phyloP scores from a whole-genome alignment of 2,329 filamentous ascomycete genomes.

The Metarhizium brunneum region DNA sequence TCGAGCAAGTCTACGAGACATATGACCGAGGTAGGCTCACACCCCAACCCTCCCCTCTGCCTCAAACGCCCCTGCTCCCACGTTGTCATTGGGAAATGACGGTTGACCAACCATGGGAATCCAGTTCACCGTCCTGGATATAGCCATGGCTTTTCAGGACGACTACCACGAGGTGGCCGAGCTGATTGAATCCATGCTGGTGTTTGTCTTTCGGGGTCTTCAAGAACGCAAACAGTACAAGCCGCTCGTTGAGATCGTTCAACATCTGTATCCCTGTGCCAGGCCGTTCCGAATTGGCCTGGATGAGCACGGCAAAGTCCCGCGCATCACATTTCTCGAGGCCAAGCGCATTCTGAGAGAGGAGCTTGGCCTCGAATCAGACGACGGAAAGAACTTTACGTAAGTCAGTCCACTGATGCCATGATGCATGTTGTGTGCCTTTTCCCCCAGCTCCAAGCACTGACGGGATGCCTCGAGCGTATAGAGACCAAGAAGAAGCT shows the following conservation, averaged over 20 bases:
- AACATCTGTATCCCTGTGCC: neutral
- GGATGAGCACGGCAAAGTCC: neutral
- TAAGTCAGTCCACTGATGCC: neutral
- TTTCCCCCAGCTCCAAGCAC: neutral
- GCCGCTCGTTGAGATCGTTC: neutral
- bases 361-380: neutral
- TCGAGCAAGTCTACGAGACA: neutral
- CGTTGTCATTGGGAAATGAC: neutral
- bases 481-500: neutral
- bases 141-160: neutral
- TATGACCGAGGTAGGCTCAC: neutral
- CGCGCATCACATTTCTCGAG: neutral
- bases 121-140: neutral
- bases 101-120: neutral
- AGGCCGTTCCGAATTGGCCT: neutral
- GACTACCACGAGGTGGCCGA: slow-evolving; percentile 1
- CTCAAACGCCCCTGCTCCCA: neutral
- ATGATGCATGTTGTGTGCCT: neutral
- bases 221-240: neutral
- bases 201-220: neutral
- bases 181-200: neutral
- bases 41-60: neutral
- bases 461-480: neutral
- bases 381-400: neutral
- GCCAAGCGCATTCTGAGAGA: neutral